These are phyloP conservation scores for Trichophyton verrucosum DNA, from an alignment of 2,329 filamentous ascomycete species.

Conservation along the genomic window DNA sequence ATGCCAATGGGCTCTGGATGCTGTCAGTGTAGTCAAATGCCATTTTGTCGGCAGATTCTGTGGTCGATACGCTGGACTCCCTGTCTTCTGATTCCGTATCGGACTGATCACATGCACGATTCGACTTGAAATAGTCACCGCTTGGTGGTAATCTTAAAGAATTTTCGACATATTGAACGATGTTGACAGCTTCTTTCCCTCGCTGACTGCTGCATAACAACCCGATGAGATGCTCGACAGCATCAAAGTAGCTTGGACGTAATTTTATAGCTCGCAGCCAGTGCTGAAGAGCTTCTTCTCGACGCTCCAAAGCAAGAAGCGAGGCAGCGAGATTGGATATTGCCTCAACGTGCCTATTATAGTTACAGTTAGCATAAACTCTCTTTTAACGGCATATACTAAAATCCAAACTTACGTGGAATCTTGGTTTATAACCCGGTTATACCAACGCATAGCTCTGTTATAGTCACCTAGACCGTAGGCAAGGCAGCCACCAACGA, in stretches of 20 bases:
- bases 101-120: slow-evolving; percentile 47
- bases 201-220: slow-evolving; percentile 71
- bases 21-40: slow-evolving; percentile 46
- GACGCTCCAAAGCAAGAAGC: slow-evolving; percentile 67
- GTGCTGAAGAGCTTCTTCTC: slow-evolving; percentile 69
- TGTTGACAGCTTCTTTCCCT: slow-evolving; percentile 69
- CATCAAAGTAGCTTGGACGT: slow-evolving; percentile 82
- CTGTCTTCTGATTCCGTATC: slow-evolving; percentile 45
- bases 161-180: slow-evolving; percentile 75
- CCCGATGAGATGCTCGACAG: slow-evolving; percentile 85
- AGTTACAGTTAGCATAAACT: slow-evolving; percentile 14
- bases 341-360: slow-evolving; percentile 68
- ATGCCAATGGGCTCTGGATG: slow-evolving; percentile 19
- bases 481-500: slow-evolving; percentile 79
- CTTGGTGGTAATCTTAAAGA: slow-evolving; percentile 46
- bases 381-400: not conserved
- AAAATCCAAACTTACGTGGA: slow-evolving; percentile 34
- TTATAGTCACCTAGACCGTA: slow-evolving; percentile 80
- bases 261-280: slow-evolving; percentile 77
- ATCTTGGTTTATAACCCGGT: slow-evolving; percentile 46
- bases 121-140: slow-evolving; percentile 36
- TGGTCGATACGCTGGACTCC: slow-evolving; percentile 40
- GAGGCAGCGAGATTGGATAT: slow-evolving; percentile 88
- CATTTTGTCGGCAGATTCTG: slow-evolving; percentile 43
- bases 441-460: slow-evolving; percentile 46